phyloP scores from a whole-genome alignment of 192 early-diverging fungal species.

The Oehlia diaphana region DNA sequence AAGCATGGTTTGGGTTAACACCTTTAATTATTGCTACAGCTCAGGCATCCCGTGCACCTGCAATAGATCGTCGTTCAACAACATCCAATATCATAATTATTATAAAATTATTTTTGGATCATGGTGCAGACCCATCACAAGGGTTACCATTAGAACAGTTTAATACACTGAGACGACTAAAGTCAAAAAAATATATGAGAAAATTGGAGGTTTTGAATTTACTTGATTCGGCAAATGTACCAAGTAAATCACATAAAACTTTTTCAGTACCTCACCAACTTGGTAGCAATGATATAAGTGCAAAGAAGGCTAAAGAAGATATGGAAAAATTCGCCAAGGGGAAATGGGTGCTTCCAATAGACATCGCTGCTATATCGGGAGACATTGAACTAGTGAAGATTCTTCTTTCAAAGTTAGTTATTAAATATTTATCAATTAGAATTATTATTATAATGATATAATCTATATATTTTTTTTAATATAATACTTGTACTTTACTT shows the following conservation, averaged over 20 bases:
- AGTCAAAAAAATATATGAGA: constrained; percentile 28
- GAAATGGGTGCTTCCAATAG: constrained; percentile 11
- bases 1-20: constrained; percentile 45
- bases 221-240: neutral
- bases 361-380: constrained; percentile 7
- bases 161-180: constrained; percentile 40
- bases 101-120: constrained; percentile 38
- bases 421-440: neutral
- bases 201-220: neutral
- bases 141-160: constrained; percentile 45
- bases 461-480: neutral
- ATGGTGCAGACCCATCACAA: constrained; percentile 43
- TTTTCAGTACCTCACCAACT: neutral
- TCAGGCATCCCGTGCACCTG: neutral
- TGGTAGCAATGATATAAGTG: neutral
- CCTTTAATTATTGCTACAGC: constrained; percentile 38
- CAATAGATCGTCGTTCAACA: constrained; percentile 26
- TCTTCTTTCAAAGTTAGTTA: constrained; percentile 12
- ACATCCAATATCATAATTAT: constrained; percentile 31
- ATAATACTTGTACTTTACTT: constrained; percentile 5
- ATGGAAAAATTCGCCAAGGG: neutral
- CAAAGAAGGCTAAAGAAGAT: neutral
- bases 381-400: constrained; percentile 7
- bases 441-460: neutral
- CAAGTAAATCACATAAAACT: constrained; percentile 20